phyloP scores from a whole-genome alignment of 2,329 filamentous ascomycete species.

The Cladophialophora psammophila region DNA sequence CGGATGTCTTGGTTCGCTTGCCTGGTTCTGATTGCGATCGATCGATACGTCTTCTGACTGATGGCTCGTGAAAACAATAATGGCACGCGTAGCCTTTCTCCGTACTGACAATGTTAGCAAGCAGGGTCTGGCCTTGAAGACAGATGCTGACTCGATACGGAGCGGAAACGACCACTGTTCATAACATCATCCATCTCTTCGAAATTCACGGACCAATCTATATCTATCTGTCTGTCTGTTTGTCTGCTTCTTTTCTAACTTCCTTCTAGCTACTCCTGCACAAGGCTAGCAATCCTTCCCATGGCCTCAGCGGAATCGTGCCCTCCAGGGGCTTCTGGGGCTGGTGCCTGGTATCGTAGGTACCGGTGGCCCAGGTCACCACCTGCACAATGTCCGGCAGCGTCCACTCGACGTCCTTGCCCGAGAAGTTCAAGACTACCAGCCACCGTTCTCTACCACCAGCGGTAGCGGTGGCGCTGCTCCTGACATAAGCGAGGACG shows the following conservation, averaged over 20 bases:
- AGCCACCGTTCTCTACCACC: slow-evolving; percentile 33
- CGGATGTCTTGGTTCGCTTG: no score
- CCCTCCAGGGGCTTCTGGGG: slow-evolving; percentile 35
- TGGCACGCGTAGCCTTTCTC: no score
- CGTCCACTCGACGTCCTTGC: slow-evolving; percentile 37
- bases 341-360: slow-evolving; percentile 30
- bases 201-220: neutral
- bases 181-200: neutral
- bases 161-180: neutral
- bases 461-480: neutral
- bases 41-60: no score
- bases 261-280: slow-evolving; percentile 15
- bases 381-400: slow-evolving; percentile 34
- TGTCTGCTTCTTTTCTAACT: neutral
- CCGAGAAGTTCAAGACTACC: slow-evolving; percentile 41
- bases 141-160: neutral
- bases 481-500: slow-evolving; percentile 37
- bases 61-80: no score
- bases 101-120: no score
- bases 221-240: neutral
- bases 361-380: slow-evolving; percentile 38
- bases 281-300: slow-evolving; percentile 41
- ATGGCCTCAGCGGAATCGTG: slow-evolving; percentile 34
- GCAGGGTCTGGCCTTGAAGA: no score
- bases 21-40: no score